Evolutionary conservation across 2,329 filamentous ascomycete species (phyloP).

Genomic region (Madurella mycetomatis): DNA sequence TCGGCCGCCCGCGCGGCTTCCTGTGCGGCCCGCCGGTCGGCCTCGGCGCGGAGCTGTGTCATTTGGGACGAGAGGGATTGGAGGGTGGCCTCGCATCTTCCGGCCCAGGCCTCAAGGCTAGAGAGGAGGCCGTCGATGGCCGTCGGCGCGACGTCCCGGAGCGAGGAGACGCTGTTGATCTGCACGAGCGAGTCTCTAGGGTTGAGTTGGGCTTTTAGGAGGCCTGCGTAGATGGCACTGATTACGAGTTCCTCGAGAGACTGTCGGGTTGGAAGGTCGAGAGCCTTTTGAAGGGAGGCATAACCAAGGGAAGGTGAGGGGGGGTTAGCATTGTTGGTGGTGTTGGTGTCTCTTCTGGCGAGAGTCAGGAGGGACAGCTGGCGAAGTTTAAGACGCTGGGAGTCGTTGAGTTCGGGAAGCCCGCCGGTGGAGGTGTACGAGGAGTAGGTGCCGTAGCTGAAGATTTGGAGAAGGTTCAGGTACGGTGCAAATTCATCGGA

Average conservation of each 20-base stretch:
- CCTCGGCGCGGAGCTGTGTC: conserved; percentile 56
- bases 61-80: conserved; percentile 73
- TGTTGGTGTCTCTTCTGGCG: conserved; percentile 56
- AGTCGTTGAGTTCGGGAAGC: conserved; percentile 67
- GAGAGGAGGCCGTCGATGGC: conserved; percentile 64
- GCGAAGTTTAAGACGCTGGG: conserved; percentile 79
- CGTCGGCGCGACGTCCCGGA: conserved; percentile 77
- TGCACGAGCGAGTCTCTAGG: conserved; percentile 69
- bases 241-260: conserved; percentile 85
- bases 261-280: conserved; percentile 62
- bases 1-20: conserved; percentile 44
- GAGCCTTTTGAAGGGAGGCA: conserved; percentile 56
- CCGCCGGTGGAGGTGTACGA: conserved; percentile 52
- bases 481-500: conserved; percentile 55
- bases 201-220: conserved; percentile 79
- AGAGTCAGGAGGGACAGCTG: conserved; percentile 86
- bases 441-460: conserved; percentile 85
- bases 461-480: conserved; percentile 75
- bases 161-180: conserved; percentile 74
- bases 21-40: conserved; percentile 49
- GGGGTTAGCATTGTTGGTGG: not conserved
- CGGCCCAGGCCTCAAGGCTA: conserved; percentile 69
- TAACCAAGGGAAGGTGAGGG: conserved; percentile 59
- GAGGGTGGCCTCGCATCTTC: conserved; percentile 71
- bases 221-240: conserved; percentile 77